Conservation (phyloP, 1,284 basidiomycete species). For the Exsudoporus floridanus region DNA sequence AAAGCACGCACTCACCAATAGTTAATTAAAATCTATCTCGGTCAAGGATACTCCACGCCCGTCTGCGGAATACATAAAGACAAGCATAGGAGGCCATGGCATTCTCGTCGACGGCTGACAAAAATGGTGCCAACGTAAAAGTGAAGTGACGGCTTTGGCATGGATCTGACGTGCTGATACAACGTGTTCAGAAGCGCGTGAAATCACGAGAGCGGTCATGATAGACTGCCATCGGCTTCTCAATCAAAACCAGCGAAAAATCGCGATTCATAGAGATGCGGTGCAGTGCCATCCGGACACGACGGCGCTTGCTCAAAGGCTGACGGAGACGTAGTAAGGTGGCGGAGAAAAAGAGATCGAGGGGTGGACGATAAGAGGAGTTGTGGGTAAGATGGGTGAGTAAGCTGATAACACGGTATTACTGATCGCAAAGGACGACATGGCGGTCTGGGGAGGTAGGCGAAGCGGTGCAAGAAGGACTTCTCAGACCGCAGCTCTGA, state of each 20-base stretch:
- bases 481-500: conserved; percentile 26
- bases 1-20: conserved; percentile 25
- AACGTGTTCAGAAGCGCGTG: conserved; percentile 39
- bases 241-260: conserved; percentile 27
- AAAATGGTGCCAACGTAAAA: conserved; percentile 34
- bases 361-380: conserved; percentile 13
- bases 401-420: conserved; percentile 23
- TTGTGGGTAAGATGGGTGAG: conserved; percentile 21
- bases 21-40: conserved; percentile 38
- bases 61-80: conserved; percentile 39
- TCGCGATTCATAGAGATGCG: conserved; percentile 20
- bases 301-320: conserved; percentile 15
- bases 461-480: conserved; percentile 25
- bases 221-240: conserved; percentile 36
- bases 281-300: conserved; percentile 14
- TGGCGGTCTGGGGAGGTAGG: conserved; percentile 18
- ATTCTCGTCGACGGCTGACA: conserved; percentile 26
- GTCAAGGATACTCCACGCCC: conserved; percentile 34
- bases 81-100: conserved; percentile 36
- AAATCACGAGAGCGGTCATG: conserved; percentile 36
- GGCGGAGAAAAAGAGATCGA: conserved; percentile 6
- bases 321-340: conserved; percentile 10
- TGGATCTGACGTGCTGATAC: conserved; percentile 38
- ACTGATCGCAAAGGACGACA: conserved; percentile 19
- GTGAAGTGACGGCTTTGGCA: conserved; percentile 33